Base-by-base conservation (phyloP, 306 rosid genomes). In the Cicer arietinum region DNA sequence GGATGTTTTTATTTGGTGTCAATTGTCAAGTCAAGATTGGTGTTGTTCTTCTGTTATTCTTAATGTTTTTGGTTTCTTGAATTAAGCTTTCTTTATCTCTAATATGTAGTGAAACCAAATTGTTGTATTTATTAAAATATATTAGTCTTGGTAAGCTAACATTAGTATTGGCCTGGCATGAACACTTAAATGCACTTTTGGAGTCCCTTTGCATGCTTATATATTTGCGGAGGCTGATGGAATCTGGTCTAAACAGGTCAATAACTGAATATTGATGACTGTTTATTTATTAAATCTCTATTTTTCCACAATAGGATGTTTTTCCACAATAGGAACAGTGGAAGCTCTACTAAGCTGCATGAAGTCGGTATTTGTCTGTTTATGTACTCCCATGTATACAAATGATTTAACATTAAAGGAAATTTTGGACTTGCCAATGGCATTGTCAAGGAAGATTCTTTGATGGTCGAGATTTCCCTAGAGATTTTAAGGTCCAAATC, bases 81-180 rank as follows among this genome's bases (percentile, higher is more conserved):
- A 77, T 40, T 10, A 46, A 56, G n/a, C 47, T 69, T 18, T 43
- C 51, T 57, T 51, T 75, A 58, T 68, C 35, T 50, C 17, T 61
- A 47, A 10, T 67, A 74, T 68, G n/a, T 8, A 40, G 47, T 74
- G 76, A 22, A 73, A 11, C 67, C 60, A 47, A 61, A 39, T 18
- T 61, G 58, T 52, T 30, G 13, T 68, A 56, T 73, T 39, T 46
- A 8, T 45, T 73, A 37, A 40, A 64, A 65, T 43, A n/a, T 40
- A 17, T 57, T 40, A 39, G 40, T 74, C 48, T n/a, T 18, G 35
- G 17, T 79, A 53, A 13, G 53, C 52, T 17, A 58, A 69, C 58
- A 66, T 42, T 51, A 42, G 50, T 51, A 35, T 71, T 40, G 44
- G n/a, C 69, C 18, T 17, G 10, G 70, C 8, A 17, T 42, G 47